Base-by-base conservation (phyloP, 1,284 basidiomycete species). In the Neolentinus lepideus region DNA sequence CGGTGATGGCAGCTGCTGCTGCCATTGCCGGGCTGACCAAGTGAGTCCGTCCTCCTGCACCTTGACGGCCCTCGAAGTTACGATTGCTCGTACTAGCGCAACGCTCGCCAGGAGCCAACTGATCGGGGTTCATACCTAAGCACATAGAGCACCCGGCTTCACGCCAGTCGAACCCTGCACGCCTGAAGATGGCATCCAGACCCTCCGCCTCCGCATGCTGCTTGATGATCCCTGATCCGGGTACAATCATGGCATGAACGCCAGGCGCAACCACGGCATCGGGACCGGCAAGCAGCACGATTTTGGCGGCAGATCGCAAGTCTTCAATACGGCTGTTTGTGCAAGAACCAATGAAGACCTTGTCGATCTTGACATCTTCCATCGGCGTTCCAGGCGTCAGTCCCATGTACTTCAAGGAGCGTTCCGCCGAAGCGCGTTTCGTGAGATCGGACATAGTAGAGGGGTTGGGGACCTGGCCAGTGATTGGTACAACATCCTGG, bases 131-230 rank as follows among this genome's bases (percentile, higher is more conserved):
- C 95, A 98, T 98, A 46, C 94, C 95, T 60, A 98, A 71, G 72
- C 94, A 98, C 95, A 98, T 98, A 29, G 95, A 98, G 70, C 94
- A 98, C 29, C 94, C 94, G 27, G 95, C 95, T 73, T 98, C 95
- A 57, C 94, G 83, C 94, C 94, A 98, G 69, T 98, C 95, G 66
- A 97, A 98, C 21, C 95, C 95, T 26, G 94, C 94, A 53, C 92
- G 89, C 71, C 87, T 93, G 80, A 98, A 95, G 65, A 98, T 77
- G 55, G 80, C 80, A 66, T 97, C 94, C 58, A 98, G 78, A 38
- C 94, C 94, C 67, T 98, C 94, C 25, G 85, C 89, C 73, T 98
- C 94, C 14, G 95, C 93, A 67, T 97, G 95, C 66, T 94, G 86
- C 71, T 96, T 98, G 69, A 98, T 85, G 51, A 98, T 72, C 57